Evolutionary conservation across 2,329 filamentous ascomycete genomes (phyloP).

Genomic region (Lachnum nothofagi): DNA sequence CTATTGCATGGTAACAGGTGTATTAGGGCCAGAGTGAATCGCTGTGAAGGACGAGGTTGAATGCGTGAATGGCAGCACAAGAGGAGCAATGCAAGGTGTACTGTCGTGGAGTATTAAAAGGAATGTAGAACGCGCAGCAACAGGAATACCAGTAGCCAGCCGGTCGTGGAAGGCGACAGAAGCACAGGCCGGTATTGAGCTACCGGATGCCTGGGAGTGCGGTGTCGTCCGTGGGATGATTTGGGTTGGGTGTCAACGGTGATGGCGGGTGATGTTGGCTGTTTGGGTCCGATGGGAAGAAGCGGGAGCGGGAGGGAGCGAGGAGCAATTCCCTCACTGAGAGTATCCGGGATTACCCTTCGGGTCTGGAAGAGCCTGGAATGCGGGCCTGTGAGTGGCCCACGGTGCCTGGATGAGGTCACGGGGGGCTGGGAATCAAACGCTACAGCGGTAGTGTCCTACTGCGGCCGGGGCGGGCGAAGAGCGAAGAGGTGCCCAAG

Average conservation of each 20-base stretch:
- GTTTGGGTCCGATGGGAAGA: too few species aligned
- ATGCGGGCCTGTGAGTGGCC: too few species aligned
- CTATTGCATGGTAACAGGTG: conserved; percentile 23
- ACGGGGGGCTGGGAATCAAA: too few species aligned
- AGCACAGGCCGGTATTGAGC: neutral
- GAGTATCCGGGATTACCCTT: too few species aligned
- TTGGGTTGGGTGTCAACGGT: neutral
- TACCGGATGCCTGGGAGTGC: neutral
- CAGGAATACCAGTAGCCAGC: neutral
- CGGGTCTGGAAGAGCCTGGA: too few species aligned
- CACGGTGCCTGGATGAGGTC: too few species aligned
- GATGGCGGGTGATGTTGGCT: too few species aligned
- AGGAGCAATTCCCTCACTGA: too few species aligned
- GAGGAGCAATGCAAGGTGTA: neutral
- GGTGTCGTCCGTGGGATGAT: neutral
- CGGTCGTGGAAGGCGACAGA: conserved; percentile 4
- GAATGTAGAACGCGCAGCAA: neutral
- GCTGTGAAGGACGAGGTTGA: neutral
- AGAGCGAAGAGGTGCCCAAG: neutral
- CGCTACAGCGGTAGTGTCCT: neutral
- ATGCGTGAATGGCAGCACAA: neutral
- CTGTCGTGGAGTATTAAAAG: conserved; percentile 11
- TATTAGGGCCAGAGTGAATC: neutral
- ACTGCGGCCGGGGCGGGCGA: too few species aligned
- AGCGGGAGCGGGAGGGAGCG: too few species aligned